These are phyloP conservation scores for Beauveria medogensis DNA, from an alignment of 2,329 filamentous ascomycete genomes.

Conservation along the genomic window DNA sequence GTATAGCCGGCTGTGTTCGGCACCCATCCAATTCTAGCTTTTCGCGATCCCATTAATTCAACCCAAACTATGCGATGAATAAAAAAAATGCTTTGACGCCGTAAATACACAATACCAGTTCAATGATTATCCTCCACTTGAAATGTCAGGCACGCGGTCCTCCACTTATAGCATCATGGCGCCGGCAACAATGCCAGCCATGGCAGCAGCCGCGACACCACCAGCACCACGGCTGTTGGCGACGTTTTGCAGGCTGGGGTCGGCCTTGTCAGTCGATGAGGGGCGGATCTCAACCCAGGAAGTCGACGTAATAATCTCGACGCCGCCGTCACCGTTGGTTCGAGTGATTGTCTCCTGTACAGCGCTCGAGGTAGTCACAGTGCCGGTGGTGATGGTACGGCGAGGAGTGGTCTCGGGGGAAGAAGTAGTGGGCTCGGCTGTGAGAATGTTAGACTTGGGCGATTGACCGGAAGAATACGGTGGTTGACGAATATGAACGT, in stretches of 20 bases:
- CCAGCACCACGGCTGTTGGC: constrained; percentile 15
- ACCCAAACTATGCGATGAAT: background rate
- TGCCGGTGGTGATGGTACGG: constrained; percentile 26
- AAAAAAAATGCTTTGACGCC: background rate
- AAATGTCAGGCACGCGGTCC: background rate
- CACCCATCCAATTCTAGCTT: constrained; percentile 5
- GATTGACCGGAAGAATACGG: background rate
- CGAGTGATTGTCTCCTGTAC: constrained; percentile 36
- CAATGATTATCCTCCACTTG: background rate
- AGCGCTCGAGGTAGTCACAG: constrained; percentile 26
- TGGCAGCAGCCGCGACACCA: constrained; percentile 8
- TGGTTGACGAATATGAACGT: too few species aligned
- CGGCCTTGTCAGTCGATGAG: constrained; percentile 20
- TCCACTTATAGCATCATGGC: constrained; percentile 20
- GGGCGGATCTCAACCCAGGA: constrained; percentile 39
- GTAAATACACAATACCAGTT: background rate
- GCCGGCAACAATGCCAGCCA: constrained; percentile 19
- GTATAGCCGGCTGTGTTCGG: constrained; percentile 2
- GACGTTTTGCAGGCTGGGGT: constrained; percentile 31
- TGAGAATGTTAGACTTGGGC: background rate
- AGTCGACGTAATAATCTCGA: constrained; percentile 40
- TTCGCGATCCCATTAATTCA: constrained; percentile 2
- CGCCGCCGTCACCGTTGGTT: constrained; percentile 35
- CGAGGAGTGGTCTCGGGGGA: constrained; percentile 17
- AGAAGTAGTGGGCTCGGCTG: constrained; percentile 2